These are phyloP conservation scores for Eragrostis nindensis DNA, from an alignment of 176 grass and related monocot species.

Conservation along the genomic window DNA sequence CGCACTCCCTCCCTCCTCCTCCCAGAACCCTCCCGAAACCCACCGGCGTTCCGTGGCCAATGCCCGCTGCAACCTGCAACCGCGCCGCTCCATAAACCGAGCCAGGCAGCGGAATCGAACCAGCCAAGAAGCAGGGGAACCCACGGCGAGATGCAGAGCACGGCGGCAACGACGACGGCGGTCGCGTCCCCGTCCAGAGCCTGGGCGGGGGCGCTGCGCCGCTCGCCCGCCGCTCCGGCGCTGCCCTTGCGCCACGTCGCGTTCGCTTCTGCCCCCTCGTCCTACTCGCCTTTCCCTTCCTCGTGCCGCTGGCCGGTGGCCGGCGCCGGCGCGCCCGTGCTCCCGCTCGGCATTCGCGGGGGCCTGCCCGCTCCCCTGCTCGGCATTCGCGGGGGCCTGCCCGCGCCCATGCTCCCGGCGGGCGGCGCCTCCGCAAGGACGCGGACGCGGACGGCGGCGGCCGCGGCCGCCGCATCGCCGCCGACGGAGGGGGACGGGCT, in stretches of 20 bases:
- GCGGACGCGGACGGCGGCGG: background rate
- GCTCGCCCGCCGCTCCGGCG: background rate
- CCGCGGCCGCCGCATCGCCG: background rate
- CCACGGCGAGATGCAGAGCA: conserved; percentile 48
- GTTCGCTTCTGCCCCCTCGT: background rate
- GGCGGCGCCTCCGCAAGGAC: background rate
- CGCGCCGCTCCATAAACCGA: background rate
- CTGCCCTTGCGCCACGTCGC: conserved; percentile 21
- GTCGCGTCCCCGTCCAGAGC: background rate
- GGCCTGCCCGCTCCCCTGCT: conserved; percentile 15
- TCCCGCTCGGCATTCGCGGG: conserved; percentile 39
- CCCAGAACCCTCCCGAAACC: background rate
- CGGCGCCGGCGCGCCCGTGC: conserved; percentile 1
- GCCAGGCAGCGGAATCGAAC: background rate
- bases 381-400: conserved; percentile 32
- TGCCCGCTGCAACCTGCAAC: background rate
- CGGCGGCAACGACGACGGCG: background rate
- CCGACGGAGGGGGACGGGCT: background rate
- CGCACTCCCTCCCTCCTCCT: background rate
- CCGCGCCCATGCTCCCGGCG: background rate
- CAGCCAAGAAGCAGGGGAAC: background rate
- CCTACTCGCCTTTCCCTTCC: background rate
- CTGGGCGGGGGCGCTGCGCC: conserved; percentile 14
- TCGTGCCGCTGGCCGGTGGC: conserved; percentile 12
- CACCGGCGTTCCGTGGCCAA: background rate